phyloP scores from a whole-genome alignment of 2,329 filamentous ascomycete species.

The Fusarium illudens region DNA sequence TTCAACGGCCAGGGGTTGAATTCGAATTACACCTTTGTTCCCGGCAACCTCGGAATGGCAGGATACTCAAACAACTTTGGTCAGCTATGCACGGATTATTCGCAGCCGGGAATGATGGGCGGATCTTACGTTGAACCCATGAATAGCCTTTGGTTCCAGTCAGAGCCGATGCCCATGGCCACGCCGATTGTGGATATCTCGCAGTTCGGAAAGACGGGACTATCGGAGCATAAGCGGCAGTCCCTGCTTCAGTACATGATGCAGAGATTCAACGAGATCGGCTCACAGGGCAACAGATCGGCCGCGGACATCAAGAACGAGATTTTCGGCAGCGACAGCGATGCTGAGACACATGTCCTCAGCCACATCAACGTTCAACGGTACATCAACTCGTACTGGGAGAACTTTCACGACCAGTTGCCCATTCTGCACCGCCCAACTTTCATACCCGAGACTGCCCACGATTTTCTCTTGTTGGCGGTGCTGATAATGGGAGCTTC shows the following conservation, averaged over 20 bases:
- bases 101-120: constrained; percentile 38
- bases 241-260: constrained; percentile 42
- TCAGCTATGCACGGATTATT: constrained; percentile 40
- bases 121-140: constrained; percentile 40
- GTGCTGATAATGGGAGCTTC: constrained; percentile 43
- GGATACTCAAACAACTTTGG: constrained; percentile 43
- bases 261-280: constrained; percentile 42
- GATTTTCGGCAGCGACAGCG: constrained; percentile 41
- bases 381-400: constrained; percentile 42
- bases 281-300: constrained; percentile 39
- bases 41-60: constrained; percentile 34
- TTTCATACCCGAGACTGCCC: constrained; percentile 41
- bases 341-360: constrained; percentile 39
- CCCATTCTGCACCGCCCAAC: constrained; percentile 41
- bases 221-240: constrained; percentile 42
- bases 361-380: constrained; percentile 39
- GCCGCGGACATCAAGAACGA: constrained; percentile 43
- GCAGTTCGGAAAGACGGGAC: constrained; percentile 36
- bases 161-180: constrained; percentile 36
- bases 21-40: constrained; percentile 36
- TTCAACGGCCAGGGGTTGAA: constrained; percentile 39
- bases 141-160: constrained; percentile 43
- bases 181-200: constrained; percentile 37
- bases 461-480: constrained; percentile 40
- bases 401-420: constrained; percentile 41